Evolutionary conservation across 176 grass and related monocot genomes (phyloP), one percentile per base, ranked within the genome.

Genomic region (Oryza meridionalis): DNA sequence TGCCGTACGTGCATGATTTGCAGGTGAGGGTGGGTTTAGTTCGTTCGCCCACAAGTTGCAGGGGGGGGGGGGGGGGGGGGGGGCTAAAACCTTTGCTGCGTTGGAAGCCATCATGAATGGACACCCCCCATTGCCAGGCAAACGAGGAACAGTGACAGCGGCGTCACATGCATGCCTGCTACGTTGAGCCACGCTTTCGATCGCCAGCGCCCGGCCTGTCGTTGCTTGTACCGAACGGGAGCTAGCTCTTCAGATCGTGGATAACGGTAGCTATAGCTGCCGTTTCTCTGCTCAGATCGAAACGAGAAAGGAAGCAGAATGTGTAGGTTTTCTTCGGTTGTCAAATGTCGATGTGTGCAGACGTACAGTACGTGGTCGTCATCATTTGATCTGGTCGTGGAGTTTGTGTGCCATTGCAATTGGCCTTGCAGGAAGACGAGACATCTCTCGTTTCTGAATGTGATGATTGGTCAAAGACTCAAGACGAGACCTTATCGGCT

Each of bases 31-130:
- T 26, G 26, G 22, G 33, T 31, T 29, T 31, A 29, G 64, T 31
- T 66, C 26, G 64, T 32, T 32, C 11, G 27, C 5, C 64, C 64
- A 32, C 64, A 66, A 66, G 64, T 29, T 26, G 64, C 51, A 21
- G 11, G 27, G 29, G 26, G 29, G 64, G 27, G 64, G 29, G 64
- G 27, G 64, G 27, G 29, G 26, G 11, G 27, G 29, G 26, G 29
- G 64, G 27, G 64, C 26, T 11, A 14, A 7, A 55, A 27, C 63
- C 27, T 66, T 66, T 66, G 38, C n/a, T 17, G 17, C 44, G 32
- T 44, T 77, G 75, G 35, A 77, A 43, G 58, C 75, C 55, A 64
- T 64, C 35, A 64, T 77, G 58, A 13, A 25, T 16, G 25, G n/a
- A 4, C 9, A 35, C 17, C n/a, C 75, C 75, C 31, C 53, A 5